These are phyloP conservation scores for Petunia axillaris DNA, from an alignment of 257 asterid species.

Conservation along the genomic window DNA sequence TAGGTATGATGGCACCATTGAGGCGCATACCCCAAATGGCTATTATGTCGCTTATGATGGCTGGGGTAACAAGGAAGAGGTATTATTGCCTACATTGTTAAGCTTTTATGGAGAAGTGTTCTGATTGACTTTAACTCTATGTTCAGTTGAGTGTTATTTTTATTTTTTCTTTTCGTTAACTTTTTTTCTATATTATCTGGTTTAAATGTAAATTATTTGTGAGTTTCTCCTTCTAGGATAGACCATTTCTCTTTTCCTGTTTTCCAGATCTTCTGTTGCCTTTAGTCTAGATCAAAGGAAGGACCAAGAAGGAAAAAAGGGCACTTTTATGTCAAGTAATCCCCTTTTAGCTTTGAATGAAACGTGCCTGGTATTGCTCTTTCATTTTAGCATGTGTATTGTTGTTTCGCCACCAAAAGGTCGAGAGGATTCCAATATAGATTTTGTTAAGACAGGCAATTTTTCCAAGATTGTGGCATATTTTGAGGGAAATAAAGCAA, in stretches of 20 bases:
- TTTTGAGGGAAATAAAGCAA: background rate
- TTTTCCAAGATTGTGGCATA: background rate
- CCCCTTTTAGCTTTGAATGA: background rate
- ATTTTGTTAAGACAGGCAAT: background rate
- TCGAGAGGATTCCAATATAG: background rate
- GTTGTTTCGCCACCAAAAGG: background rate
- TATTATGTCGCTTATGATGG: constrained; percentile 73
- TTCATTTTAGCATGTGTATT: background rate
- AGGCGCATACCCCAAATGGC: constrained; percentile 81
- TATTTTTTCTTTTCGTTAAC: background rate
- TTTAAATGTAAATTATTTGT: background rate
- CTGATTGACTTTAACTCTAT: background rate
- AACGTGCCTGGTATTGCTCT: background rate
- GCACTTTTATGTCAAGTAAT: background rate
- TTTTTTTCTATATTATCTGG: background rate
- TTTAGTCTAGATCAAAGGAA: background rate
- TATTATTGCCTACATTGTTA: constrained; percentile 32
- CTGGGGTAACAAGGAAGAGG: constrained; percentile 99
- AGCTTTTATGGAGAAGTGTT: background rate
- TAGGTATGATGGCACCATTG: constrained; percentile 92
- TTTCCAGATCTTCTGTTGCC: constrained; percentile 16
- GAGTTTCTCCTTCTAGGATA: constrained; percentile 13
- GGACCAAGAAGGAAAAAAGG: background rate
- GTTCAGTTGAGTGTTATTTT: background rate
- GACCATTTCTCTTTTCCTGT: constrained; percentile 2